Base-by-base conservation (phyloP, 2,329 filamentous ascomycete species). In the Magnaporthiopsis rhizophila region DNA sequence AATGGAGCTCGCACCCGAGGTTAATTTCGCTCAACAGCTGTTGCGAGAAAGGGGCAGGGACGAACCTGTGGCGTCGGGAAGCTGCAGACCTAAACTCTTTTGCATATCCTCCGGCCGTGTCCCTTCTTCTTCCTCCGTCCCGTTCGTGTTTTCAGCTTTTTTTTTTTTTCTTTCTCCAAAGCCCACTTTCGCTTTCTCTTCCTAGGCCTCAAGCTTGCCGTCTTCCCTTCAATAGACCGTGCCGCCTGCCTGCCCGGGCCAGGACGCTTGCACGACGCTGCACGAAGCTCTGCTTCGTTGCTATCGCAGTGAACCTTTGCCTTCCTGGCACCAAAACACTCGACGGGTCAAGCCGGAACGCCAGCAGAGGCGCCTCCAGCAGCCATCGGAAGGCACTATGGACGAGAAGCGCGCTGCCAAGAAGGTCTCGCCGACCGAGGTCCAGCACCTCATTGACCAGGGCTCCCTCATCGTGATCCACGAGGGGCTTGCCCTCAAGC, bases 401-500 rank as follows among this genome's bases (percentile, higher is more conserved):
- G 45, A 53, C 8, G 45, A 53, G 45, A 53, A 53, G 21, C 18
- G 45, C 79, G 30, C 73, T 79, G 45, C 18, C 21, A 53, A 53
- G 8, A 72, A 21, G 21, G 45, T 53, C 45, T 53, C 45, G 45
- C 45, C 45, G 45, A 53, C 45, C n/a, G 75, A 77, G 64, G 76
- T 87, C 67, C 77, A 83, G 69, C 74, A 69, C 50, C 73, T 83
- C 74, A 82, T 88, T 67, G 81, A 82, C 36, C 76, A 83, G 61
- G 84, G 83, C 65, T 77, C 81, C 36, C 78, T 75, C 18, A 81
- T 88, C 64, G 80, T 87, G 68, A 80, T 88, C 64, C 81, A 80
- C 67, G 79, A 86, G 59, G 84, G 82, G 59, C 69, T 76, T 62
- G 80, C 84, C 21, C 75, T 88, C 68, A 77, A 79, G 64, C 80